Evolutionary conservation across 2,329 filamentous ascomycete species (phyloP).

Genomic region (Coniochaeta prunicola): DNA sequence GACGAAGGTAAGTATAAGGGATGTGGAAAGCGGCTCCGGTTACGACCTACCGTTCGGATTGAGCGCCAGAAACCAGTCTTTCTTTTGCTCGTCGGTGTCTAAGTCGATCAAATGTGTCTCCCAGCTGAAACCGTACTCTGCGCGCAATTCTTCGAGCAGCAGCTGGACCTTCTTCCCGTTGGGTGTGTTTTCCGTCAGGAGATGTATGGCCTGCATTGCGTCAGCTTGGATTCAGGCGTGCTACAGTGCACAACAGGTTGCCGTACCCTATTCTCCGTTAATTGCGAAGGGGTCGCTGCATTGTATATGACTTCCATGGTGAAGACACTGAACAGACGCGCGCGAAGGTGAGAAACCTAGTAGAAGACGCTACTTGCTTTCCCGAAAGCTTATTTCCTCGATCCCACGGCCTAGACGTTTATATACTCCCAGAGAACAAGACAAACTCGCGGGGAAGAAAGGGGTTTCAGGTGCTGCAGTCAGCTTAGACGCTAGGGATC

Average conservation of each 20-base stretch:
- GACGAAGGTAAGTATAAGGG: not conserved
- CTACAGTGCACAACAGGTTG: not conserved
- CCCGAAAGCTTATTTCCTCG: not conserved
- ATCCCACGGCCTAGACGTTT: not conserved
- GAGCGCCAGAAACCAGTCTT: not conserved
- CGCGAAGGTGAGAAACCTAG: not conserved
- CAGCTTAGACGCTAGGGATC: not conserved
- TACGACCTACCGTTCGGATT: not conserved
- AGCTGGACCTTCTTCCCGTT: conserved; percentile 13
- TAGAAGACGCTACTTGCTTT: not conserved
- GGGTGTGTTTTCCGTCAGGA: conserved; percentile 16
- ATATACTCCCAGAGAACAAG: not conserved
- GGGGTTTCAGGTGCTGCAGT: not conserved
- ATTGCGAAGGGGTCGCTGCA: not conserved
- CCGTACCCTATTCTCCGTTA: not conserved
- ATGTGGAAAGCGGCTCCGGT: too few species aligned
- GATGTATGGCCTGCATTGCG: conserved; percentile 7
- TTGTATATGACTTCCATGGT: not conserved
- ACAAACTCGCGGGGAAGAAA: not conserved
- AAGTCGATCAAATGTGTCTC: not conserved
- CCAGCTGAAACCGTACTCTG: not conserved
- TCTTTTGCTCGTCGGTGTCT: conserved; percentile 1
- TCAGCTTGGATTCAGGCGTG: not conserved
- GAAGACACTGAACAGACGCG: not conserved
- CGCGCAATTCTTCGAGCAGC: not conserved